Conservation (phyloP, 768 basidiomycete species). For the Melanogaster broomeanus region DNA sequence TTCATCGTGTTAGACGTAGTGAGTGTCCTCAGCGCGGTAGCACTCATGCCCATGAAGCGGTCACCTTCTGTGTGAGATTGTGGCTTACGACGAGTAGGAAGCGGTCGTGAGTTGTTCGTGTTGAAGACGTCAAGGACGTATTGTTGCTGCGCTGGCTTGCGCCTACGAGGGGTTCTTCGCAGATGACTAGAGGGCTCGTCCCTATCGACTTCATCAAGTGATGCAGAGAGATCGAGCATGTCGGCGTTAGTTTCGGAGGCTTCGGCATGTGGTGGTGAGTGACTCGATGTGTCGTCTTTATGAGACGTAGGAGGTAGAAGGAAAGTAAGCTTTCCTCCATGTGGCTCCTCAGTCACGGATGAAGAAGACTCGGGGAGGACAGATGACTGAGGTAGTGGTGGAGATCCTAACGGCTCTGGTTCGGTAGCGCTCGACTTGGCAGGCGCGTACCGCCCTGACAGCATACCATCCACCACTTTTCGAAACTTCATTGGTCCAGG, state of each 20-base stretch:
- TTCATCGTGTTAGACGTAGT: slow-evolving; percentile 70
- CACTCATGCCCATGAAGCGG: slow-evolving; percentile 66
- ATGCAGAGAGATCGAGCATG: slow-evolving; percentile 5
- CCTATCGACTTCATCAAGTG: slow-evolving; percentile 10
- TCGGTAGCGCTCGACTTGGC: slow-evolving; percentile 15
- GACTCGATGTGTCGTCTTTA: background rate
- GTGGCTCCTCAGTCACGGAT: slow-evolving; percentile 17
- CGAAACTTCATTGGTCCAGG: slow-evolving; percentile 38
- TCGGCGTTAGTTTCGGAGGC: slow-evolving; percentile 11
- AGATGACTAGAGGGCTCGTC: slow-evolving; percentile 14
- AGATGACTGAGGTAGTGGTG: slow-evolving; percentile 2
- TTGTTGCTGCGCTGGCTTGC: slow-evolving; percentile 41
- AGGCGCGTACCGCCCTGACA: slow-evolving; percentile 28
- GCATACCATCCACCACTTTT: slow-evolving; percentile 40
- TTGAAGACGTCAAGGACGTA: slow-evolving; percentile 42
- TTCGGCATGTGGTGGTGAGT: background rate
- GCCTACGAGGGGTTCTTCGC: slow-evolving; percentile 54
- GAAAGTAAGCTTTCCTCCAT: slow-evolving; percentile 1
- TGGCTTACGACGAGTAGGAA: slow-evolving; percentile 47
- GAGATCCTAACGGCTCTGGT: slow-evolving; percentile 3
- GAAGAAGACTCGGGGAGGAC: slow-evolving; percentile 28
- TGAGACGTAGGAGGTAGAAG: background rate
- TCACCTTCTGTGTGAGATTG: slow-evolving; percentile 37
- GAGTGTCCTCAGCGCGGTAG: slow-evolving; percentile 65
- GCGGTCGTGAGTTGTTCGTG: slow-evolving; percentile 26